phyloP scores from a whole-genome alignment of 202 grass and related monocot species.

The Cymbopogon flexuosus region DNA sequence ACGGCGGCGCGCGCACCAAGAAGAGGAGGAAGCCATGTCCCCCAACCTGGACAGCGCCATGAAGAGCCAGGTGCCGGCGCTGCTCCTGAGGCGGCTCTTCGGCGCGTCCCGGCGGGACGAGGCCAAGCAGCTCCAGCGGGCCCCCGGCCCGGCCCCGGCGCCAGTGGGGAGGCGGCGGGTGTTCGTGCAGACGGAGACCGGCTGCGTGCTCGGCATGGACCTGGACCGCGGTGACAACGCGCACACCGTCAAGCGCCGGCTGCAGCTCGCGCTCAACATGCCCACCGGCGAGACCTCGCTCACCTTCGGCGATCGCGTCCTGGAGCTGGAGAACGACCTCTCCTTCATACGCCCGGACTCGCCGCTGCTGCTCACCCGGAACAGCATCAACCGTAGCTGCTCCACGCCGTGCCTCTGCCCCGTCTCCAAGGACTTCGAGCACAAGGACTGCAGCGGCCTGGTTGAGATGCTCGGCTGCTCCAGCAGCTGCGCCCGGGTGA shows the following conservation, averaged over 20 bases:
- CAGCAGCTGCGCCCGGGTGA: constrained; percentile 40
- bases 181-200: constrained; percentile 82
- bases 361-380: constrained; percentile 66
- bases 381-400: constrained; percentile 73
- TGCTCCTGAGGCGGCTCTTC: constrained; percentile 42
- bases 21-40: constrained; percentile 85
- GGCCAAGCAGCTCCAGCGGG: constrained; percentile 13
- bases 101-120: constrained; percentile 37
- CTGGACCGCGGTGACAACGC: constrained; percentile 72
- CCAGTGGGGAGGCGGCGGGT: constrained; percentile 56
- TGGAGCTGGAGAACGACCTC: constrained; percentile 76
- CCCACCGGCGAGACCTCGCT: constrained; percentile 75
- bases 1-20: constrained; percentile 72
- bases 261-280: constrained; percentile 77
- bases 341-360: constrained; percentile 56
- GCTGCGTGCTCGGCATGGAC: constrained; percentile 69
- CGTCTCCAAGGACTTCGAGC: constrained; percentile 42
- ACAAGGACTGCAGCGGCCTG: constrained; percentile 41
- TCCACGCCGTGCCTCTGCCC: constrained; percentile 80
- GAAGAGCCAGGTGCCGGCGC: constrained; percentile 63
- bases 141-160: not conserved
- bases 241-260: constrained; percentile 70
- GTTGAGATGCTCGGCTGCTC: constrained; percentile 74
- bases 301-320: constrained; percentile 69
- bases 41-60: constrained; percentile 59